phyloP scores from a whole-genome alignment of 495 filamentous ascomycete genomes.

The Aspergillus ellipticus region DNA sequence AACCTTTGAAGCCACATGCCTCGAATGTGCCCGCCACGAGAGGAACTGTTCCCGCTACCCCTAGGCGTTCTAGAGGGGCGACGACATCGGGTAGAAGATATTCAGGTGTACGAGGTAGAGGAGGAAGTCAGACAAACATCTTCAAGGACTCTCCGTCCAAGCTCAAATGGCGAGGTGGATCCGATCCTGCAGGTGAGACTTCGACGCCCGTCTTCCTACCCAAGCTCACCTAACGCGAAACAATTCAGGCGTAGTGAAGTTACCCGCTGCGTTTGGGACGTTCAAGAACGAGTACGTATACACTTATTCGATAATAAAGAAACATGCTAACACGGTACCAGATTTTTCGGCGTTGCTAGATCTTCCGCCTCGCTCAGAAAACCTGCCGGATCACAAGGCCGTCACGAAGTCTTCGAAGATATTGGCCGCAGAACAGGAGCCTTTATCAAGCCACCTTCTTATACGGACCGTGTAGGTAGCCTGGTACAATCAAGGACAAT shows the following conservation, averaged over 20 bases:
- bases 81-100: neutral
- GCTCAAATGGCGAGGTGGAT: slow-evolving; percentile 20
- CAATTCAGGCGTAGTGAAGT: slow-evolving; percentile 8
- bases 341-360: slow-evolving; percentile 20
- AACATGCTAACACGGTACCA: neutral
- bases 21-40: neutral
- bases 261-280: slow-evolving; percentile 17
- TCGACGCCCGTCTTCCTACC: neutral
- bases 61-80: neutral
- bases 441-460: slow-evolving; percentile 19
- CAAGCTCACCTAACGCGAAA: neutral
- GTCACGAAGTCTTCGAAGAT: slow-evolving; percentile 23
- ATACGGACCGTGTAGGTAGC: slow-evolving; percentile 15
- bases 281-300: slow-evolving; percentile 25
- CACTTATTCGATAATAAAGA: neutral
- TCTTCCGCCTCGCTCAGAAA: slow-evolving; percentile 1
- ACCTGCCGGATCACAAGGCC: neutral
- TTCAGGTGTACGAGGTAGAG: slow-evolving; percentile 4
- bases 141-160: slow-evolving; percentile 23
- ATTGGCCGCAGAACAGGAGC: slow-evolving; percentile 23
- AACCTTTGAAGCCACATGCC: neutral
- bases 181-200: slow-evolving; percentile 15
- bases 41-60: neutral
- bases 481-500: neutral
- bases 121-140: slow-evolving; percentile 3